Evolutionary conservation across 352 stramenopile species (phyloP), one percentile per base, ranked within the genome.

Genomic region (Pythium sp.): DNA sequence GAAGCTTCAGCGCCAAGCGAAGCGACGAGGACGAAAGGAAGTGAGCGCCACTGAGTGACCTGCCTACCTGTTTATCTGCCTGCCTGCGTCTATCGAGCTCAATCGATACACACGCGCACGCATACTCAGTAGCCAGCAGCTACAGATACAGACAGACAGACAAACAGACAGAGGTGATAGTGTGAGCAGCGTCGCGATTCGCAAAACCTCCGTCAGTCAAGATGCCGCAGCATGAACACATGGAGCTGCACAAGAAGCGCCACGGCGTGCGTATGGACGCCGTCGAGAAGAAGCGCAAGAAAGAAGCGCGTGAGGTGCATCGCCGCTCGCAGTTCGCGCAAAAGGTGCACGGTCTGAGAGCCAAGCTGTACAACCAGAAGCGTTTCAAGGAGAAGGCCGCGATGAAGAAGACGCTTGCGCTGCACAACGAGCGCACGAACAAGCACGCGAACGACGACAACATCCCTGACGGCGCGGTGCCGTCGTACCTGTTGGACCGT

Each of bases 371-470:
- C 90, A 99, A 99, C 80, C 87, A 99, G 74, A 98, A 98, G 76
- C 93, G 98, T 15, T 99, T 99, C 87, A 99, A 99, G 86, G 98
- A 99, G 90, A 99, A 99, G 92, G 97, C 98, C 3, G 97, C 96
- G 18, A 99, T 99, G 97, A 98, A 98, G 70, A 99, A 99, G 87
- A 99, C 97, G 66, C 82, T 99, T 67, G 95, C 97, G 46, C 95
- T 99, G 78, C 98, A 99, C 81, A 98, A 99, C 77, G 96, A 99
- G 77, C 88, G 97, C 70, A 98, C 89, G 53, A 99, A 99, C 78
- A 99, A 99, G 75, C 97, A 99, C 80, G 93, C 90, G 15, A 99
- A 99, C 76, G 97, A 99, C 75, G 97, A 99, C 70, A 87, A 93
- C 65, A 93, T 98, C 57, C 93, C 96, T 3, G 96, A 99, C 70